Base-by-base conservation (phyloP, 768 basidiomycete genomes). In the Calocera viscosa region DNA sequence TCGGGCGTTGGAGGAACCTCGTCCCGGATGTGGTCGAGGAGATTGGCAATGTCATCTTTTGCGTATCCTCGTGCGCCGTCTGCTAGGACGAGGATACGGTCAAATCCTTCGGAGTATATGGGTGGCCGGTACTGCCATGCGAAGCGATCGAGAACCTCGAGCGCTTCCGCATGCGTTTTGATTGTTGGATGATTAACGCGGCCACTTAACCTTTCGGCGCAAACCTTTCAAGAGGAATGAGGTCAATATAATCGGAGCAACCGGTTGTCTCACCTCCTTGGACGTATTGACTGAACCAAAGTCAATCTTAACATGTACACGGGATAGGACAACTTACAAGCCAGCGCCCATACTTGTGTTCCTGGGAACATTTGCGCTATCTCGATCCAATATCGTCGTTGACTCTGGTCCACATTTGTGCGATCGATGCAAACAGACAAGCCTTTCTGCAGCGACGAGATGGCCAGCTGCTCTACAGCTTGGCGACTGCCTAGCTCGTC, bases 351-450 rank as follows among this genome's bases (percentile, higher is more conserved):
- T 68, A 87, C 78, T 65, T 77, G 75, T 64, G 82, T 86, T 67
- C 80, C 82, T 65, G 86, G 84, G 72, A 84, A 86, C 71, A 83
- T 82, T 69, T 78, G 81, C 16, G 87, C 88, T 68, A 91, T 89
- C 69, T 82, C 74, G 71, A 86, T 86, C 90, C 89, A 92, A 72
- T 53, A 69, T 49, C 64, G 30, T 26, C 71, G n/a, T 39, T 70
- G 70, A 30, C 70, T 70, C 22, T 14, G 26, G 73, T 90, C 83
- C 70, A 90, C 82, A 76, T 91, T 91, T 28, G 88, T 88, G 68
- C 90, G 82, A 73, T 91, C 90, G 49, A 91, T 82, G 74, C 87
- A 89, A 17, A 86, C 86, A n/a, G 87, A 91, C 63, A 78, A 74
- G n/a, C 88, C 87, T 69, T 80, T 74, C 53, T 71, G 69, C 64